A percentile compares a stretch with the other conserved stretches of the same genome.
Conservation (phyloP, 805 yeast genomes). For the Monosporozyma unispora region DNA sequence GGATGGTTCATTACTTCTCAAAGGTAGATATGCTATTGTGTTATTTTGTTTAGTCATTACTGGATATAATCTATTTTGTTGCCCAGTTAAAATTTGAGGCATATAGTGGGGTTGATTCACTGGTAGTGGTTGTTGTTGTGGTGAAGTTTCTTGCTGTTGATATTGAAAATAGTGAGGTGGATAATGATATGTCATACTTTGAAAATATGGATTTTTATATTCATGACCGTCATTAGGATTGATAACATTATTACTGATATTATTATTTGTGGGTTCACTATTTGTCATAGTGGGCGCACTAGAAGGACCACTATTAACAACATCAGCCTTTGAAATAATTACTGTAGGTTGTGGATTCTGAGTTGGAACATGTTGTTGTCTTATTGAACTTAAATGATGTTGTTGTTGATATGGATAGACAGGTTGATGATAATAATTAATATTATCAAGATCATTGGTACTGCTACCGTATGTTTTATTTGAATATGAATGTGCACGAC, state of each 20-base stretch:
- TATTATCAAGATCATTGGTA: background rate
- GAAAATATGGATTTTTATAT: background rate
- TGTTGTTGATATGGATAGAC: background rate
- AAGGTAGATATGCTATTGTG: background rate
- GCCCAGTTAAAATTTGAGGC: background rate
- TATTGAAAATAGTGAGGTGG: background rate
- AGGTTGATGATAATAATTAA: background rate
- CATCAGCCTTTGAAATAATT: background rate
- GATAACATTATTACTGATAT: background rate
- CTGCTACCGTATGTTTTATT: background rate
- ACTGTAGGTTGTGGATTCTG: background rate
- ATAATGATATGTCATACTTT: background rate
- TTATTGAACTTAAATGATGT: background rate
- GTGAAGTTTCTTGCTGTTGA: background rate
- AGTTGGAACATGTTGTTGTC: background rate
- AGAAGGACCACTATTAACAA: background rate
- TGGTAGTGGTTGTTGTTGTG: background rate
- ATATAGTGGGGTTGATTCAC: background rate
- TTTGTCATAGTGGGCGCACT: background rate
- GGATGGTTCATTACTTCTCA: background rate
- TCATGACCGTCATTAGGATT: background rate
- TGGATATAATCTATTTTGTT: background rate
- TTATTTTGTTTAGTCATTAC: background rate
- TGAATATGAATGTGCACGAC: background rate
- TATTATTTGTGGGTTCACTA: background rate